Conservation (phyloP, 495 filamentous ascomycete species). For the Lasiosphaeriaceae sp. region DNA sequence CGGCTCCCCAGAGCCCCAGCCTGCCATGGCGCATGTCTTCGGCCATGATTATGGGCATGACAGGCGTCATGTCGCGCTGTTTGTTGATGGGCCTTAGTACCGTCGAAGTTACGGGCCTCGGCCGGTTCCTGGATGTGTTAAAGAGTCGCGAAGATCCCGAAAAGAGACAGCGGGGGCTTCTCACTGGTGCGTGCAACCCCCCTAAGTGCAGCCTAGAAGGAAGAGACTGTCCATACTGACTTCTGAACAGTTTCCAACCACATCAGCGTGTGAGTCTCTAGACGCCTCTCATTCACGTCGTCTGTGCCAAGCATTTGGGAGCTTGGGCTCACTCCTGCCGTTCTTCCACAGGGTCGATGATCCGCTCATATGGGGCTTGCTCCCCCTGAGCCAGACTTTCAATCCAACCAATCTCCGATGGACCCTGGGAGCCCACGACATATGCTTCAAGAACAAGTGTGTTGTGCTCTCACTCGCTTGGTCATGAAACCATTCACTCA, state of each 20-base stretch:
- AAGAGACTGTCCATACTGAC: constrained; percentile 12
- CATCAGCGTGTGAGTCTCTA: constrained; percentile 79
- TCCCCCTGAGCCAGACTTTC: constrained; percentile 68
- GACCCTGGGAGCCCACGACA: constrained; percentile 86
- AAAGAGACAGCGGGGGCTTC: constrained; percentile 66
- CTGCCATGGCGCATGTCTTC: constrained; percentile 53
- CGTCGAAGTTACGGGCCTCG: constrained; percentile 65
- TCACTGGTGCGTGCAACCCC: constrained; percentile 63
- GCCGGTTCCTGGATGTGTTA: constrained; percentile 69
- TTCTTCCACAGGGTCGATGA: constrained; percentile 71
- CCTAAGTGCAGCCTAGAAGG: neutral
- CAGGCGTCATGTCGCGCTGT: constrained; percentile 35
- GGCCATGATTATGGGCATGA: constrained; percentile 50
- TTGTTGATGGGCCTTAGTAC: constrained; percentile 50
- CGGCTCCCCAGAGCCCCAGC: constrained; percentile 35
- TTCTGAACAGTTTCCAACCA: constrained; percentile 81
- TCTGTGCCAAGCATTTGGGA: neutral
- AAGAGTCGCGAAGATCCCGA: constrained; percentile 68
- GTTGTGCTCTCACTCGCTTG: constrained; percentile 1
- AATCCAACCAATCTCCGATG: constrained; percentile 74
- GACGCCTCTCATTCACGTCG: constrained; percentile 16
- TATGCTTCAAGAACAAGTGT: constrained; percentile 75
- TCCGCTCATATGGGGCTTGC: constrained; percentile 84
- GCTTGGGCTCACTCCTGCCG: neutral
- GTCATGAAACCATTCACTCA: neutral